Conservation (phyloP, 352 stramenopile species). For the Pythium guiyangense region DNA sequence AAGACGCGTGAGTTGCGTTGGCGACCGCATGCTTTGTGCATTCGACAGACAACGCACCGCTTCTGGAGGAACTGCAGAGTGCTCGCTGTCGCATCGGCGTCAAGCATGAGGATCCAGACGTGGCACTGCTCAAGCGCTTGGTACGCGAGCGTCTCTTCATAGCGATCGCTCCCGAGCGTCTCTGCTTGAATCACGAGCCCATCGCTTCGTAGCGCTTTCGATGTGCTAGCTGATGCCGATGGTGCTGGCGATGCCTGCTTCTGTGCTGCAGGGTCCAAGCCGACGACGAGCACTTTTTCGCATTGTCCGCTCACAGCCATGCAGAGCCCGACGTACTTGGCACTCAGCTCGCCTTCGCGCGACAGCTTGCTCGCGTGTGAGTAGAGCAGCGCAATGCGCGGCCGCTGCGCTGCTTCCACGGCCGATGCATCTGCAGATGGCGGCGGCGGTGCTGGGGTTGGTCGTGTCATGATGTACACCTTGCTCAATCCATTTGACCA, state of each 20-base stretch:
- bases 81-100: constrained; percentile 31
- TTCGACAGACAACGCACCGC: constrained; percentile 13
- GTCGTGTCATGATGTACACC: neutral
- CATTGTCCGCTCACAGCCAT: constrained; percentile 43
- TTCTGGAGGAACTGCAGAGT: constrained; percentile 44
- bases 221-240: neutral
- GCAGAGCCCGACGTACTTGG: constrained; percentile 58
- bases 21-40: neutral
- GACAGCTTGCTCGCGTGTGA: constrained; percentile 36
- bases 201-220: constrained; percentile 43
- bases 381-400: constrained; percentile 54
- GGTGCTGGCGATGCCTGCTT: neutral
- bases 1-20: neutral
- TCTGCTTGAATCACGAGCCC: constrained; percentile 32
- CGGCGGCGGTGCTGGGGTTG: neutral
- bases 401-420: constrained; percentile 6
- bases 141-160: constrained; percentile 37
- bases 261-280: constrained; percentile 5
- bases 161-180: constrained; percentile 18
- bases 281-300: constrained; percentile 40
- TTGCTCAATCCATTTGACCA: neutral
- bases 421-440: neutral
- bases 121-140: constrained; percentile 38
- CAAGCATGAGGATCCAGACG: constrained; percentile 59
- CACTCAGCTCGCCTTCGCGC: constrained; percentile 52